These are phyloP conservation scores for Mariannaea sp. DNA, from an alignment of 2,329 filamentous ascomycete genomes.

Conservation along the genomic window DNA sequence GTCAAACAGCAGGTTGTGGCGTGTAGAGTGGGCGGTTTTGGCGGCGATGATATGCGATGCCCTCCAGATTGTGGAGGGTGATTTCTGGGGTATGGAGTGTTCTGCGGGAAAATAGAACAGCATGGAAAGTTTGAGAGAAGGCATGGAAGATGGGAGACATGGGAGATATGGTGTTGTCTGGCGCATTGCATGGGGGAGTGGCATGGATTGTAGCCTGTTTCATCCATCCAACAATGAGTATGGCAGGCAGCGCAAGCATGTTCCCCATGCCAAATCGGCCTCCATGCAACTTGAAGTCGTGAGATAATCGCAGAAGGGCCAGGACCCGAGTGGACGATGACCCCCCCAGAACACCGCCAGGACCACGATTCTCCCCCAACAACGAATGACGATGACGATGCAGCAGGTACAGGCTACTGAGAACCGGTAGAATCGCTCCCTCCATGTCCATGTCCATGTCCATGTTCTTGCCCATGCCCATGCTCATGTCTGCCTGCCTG, in stretches of 20 bases:
- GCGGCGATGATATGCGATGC: conserved; percentile 1
- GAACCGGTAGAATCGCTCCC: too few relatives aligned
- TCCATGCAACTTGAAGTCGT: too few relatives aligned
- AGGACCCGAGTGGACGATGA: conserved; percentile 16
- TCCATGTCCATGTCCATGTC: too few relatives aligned
- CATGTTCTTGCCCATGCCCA: too few relatives aligned
- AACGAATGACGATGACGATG: background rate
- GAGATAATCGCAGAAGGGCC: conserved; percentile 15
- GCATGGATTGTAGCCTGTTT: conserved; percentile 1
- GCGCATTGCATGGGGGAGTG: too few relatives aligned
- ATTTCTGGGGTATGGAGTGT: conserved; percentile 1
- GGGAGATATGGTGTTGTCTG: background rate
- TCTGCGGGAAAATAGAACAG: background rate
- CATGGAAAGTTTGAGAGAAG: too few relatives aligned
- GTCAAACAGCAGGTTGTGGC: conserved; percentile 10
- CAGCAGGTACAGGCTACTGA: too few relatives aligned
- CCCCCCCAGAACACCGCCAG: background rate
- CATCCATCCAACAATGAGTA: background rate
- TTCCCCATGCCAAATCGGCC: background rate
- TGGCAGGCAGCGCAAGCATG: conserved; percentile 1
- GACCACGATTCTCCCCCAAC: too few relatives aligned
- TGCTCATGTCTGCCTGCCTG: too few relatives aligned
- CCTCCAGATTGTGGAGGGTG: background rate
- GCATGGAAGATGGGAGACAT: background rate
- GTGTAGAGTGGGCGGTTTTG: conserved; percentile 14